Conservation (phyloP, 495 filamentous ascomycete genomes). For the Beverwykella pulmonaria region DNA sequence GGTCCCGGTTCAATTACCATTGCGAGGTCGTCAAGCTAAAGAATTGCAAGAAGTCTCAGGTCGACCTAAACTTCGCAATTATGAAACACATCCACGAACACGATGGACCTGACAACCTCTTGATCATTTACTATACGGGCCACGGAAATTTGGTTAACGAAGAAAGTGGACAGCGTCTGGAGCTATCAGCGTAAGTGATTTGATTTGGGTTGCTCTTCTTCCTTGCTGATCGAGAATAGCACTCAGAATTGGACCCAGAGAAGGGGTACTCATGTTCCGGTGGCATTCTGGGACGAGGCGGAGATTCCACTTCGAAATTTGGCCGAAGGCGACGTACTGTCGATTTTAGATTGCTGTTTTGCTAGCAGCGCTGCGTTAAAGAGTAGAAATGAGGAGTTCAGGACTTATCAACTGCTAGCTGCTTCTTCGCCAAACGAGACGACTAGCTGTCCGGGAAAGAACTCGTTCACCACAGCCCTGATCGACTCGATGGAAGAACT, state of each 20-base stretch:
- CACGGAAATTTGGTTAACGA: slow-evolving; percentile 30
- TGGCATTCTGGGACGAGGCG: slow-evolving; percentile 36
- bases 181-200: slow-evolving; percentile 14
- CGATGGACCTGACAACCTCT: slow-evolving; percentile 38
- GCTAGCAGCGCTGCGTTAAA: slow-evolving; percentile 34
- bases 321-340: slow-evolving; percentile 35
- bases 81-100: slow-evolving; percentile 24
- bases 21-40: slow-evolving; percentile 23
- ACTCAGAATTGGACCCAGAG: slow-evolving; percentile 4
- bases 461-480: slow-evolving; percentile 34
- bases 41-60: slow-evolving; percentile 27
- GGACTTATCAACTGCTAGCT: slow-evolving; percentile 30
- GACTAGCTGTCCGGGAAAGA: slow-evolving; percentile 18
- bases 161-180: slow-evolving; percentile 24
- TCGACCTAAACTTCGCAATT: slow-evolving; percentile 27
- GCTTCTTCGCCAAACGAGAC: slow-evolving; percentile 8
- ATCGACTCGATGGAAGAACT: slow-evolving; percentile 26
- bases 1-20: slow-evolving; percentile 12
- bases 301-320: slow-evolving; percentile 27
- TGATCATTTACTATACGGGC: slow-evolving; percentile 44
- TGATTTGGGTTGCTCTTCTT: neutral
- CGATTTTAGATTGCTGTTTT: slow-evolving; percentile 41
- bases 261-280: slow-evolving; percentile 11
- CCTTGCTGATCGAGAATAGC: neutral
- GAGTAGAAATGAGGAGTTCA: slow-evolving; percentile 10